These are phyloP conservation scores for Rhizopogon vinicolor DNA, from an alignment of 768 basidiomycete species.

Conservation along the genomic window DNA sequence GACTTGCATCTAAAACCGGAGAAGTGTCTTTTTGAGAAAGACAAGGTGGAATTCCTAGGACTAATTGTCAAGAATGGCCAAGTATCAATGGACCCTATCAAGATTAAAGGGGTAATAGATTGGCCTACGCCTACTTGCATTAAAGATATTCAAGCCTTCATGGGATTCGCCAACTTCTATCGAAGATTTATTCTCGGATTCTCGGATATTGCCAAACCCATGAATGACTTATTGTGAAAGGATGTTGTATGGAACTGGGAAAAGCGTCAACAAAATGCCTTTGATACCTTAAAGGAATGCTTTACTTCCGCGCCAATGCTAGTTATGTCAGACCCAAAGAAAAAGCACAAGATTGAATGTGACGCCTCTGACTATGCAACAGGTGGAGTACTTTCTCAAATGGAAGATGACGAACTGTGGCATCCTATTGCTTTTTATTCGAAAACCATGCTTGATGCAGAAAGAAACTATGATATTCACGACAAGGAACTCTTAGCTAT, in stretches of 20 bases:
- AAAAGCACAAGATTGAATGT: not conserved
- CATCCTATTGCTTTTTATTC: conserved; percentile 30
- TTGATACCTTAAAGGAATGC: conserved; percentile 24
- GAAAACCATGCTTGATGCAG: conserved; percentile 19
- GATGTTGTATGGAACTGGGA: conserved; percentile 20
- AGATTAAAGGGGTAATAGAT: too few species aligned
- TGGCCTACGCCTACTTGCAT: too few species aligned
- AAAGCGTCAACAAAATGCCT: conserved; percentile 14
- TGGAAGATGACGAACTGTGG: conserved; percentile 5
- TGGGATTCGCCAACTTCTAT: too few species aligned
- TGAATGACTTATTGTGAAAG: conserved; percentile 25
- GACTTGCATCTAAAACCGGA: too few species aligned
- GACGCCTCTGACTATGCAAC: conserved; percentile 1
- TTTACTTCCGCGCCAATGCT: conserved; percentile 24
- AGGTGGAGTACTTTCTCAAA: not conserved
- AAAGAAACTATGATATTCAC: conserved; percentile 39
- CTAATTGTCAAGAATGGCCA: too few species aligned
- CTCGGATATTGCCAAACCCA: not conserved
- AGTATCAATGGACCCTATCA: too few species aligned
- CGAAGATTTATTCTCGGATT: too few species aligned
- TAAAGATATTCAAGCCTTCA: too few species aligned
- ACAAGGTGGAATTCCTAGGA: too few species aligned
- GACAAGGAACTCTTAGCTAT: conserved; percentile 16
- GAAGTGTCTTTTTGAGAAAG: too few species aligned
- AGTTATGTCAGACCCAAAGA: not conserved